Conservation (phyloP, 768 basidiomycete genomes). For the Rhizopogon vulgaris region DNA sequence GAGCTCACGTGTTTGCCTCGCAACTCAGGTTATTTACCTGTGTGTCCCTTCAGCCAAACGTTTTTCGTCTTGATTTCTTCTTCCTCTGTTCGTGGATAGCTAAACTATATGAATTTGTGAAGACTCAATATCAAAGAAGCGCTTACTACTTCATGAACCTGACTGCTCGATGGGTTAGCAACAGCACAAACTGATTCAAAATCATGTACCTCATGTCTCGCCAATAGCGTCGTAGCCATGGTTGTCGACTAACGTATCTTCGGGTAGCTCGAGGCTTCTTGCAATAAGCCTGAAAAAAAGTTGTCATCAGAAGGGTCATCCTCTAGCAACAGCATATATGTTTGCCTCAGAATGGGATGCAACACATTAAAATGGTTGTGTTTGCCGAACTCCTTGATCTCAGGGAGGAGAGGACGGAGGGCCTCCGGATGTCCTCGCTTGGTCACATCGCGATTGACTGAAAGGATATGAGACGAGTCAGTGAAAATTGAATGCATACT, state of each 20-base stretch:
- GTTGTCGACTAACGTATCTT: slow-evolving; percentile 36
- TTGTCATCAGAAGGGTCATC: neutral
- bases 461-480: neutral
- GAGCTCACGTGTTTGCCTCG: neutral
- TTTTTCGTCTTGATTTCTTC: slow-evolving; percentile 36
- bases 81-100: neutral
- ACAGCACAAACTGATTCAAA: neutral
- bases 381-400: slow-evolving; percentile 19
- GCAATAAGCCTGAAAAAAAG: slow-evolving; percentile 30
- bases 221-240: slow-evolving; percentile 21
- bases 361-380: slow-evolving; percentile 23
- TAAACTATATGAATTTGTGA: neutral
- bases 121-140: neutral
- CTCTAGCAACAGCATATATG: too few relatives aligned
- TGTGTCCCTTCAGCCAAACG: slow-evolving; percentile 53
- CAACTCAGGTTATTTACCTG: slow-evolving; percentile 24
- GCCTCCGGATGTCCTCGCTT: slow-evolving; percentile 21
- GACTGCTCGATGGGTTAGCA: slow-evolving; percentile 16
- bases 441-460: slow-evolving; percentile 39
- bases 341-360: slow-evolving; percentile 18
- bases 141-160: slow-evolving; percentile 43
- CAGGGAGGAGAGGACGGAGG: slow-evolving; percentile 23
- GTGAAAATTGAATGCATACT: neutral
- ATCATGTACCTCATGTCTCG: neutral
- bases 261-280: slow-evolving; percentile 38